phyloP scores from a whole-genome alignment of 306 rosid genomes.

The Cyamopsis tetragonoloba region DNA sequence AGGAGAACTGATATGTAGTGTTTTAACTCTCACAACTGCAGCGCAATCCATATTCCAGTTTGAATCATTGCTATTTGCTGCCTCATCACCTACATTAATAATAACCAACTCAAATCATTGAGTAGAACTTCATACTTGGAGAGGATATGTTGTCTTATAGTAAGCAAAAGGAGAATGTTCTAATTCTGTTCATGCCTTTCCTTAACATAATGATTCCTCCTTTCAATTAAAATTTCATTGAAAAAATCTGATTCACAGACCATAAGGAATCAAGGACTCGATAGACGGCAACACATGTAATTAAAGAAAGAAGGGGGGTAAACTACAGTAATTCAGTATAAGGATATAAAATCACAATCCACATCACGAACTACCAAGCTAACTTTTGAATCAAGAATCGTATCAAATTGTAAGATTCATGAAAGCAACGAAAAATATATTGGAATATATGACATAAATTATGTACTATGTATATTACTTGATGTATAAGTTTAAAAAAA shows the following conservation, averaged over 20 bases:
- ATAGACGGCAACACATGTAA: background rate
- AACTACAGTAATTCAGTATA: background rate
- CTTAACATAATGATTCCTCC: background rate
- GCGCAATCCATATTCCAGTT: conserved; percentile 73
- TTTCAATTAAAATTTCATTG: background rate
- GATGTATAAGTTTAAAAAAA: background rate
- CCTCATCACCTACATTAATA: conserved; percentile 69
- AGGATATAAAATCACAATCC: background rate
- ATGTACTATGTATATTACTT: background rate
- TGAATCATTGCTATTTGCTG: conserved; percentile 51
- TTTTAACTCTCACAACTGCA: conserved; percentile 66
- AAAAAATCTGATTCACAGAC: background rate
- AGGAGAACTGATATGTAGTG: conserved; percentile 85
- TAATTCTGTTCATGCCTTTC: background rate
- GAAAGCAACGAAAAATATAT: background rate
- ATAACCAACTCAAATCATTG: background rate
- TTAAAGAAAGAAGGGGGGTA: background rate
- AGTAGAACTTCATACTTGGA: background rate
- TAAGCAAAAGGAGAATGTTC: conserved; percentile 7
- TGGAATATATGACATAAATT: background rate
- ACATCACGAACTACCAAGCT: background rate
- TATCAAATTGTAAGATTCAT: background rate
- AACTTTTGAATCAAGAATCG: background rate
- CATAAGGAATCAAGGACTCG: background rate
- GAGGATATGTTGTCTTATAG: background rate